phyloP scores from a whole-genome alignment of 352 stramenopile species.

The Phytophthora megakarya region DNA sequence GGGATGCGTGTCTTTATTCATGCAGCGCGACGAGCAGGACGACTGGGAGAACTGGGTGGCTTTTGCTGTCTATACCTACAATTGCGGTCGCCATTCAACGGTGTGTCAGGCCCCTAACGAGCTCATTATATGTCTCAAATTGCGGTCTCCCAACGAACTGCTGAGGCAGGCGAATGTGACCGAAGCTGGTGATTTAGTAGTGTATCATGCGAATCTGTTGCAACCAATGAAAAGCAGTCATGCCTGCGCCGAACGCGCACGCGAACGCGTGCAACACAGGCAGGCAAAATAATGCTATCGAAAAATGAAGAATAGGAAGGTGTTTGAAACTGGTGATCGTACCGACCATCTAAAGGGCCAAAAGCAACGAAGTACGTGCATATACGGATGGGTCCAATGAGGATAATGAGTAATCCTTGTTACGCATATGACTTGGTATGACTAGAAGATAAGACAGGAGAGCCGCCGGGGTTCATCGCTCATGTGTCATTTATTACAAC shows the following conservation, averaged over 20 bases:
- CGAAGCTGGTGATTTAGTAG: neutral
- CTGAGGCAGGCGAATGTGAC: neutral
- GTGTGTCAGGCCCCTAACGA: neutral
- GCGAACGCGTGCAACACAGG: neutral
- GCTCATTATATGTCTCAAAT: neutral
- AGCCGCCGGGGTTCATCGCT: neutral
- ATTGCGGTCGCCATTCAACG: neutral
- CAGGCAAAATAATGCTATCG: neutral
- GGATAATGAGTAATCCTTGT: neutral
- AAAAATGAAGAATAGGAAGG: neutral
- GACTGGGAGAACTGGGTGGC: neutral
- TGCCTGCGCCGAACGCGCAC: neutral
- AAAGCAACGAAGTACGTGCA: slow-evolving; percentile 10
- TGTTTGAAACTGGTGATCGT: neutral
- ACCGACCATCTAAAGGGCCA: neutral
- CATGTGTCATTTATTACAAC: slow-evolving; percentile 1
- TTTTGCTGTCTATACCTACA: slow-evolving; percentile 1
- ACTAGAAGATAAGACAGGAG: neutral
- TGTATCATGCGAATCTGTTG: neutral
- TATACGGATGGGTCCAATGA: neutral
- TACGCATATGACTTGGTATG: neutral
- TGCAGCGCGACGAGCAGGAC: neutral
- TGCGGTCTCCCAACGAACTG: neutral
- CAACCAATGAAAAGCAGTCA: neutral
- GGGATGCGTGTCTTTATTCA: neutral